These are phyloP conservation scores for Ceratocystis albifundus DNA, from an alignment of 2,329 filamentous ascomycete genomes.

Conservation along the genomic window DNA sequence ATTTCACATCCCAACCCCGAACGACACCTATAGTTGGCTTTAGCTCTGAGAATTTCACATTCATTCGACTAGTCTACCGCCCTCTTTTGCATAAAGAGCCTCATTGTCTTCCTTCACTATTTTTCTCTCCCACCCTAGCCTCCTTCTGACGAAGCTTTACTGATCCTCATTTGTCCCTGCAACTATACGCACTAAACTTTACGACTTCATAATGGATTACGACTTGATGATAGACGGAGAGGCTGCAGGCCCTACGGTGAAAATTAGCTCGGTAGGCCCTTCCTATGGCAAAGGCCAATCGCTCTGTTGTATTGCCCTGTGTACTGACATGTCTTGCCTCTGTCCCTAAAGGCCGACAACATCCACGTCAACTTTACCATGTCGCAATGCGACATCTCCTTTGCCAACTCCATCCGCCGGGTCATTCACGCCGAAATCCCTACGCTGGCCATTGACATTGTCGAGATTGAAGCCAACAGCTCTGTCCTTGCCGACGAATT, in stretches of 20 bases:
- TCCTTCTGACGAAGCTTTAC: not conserved
- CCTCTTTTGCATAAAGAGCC: not conserved
- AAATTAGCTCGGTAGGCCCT: slow-evolving; percentile 45
- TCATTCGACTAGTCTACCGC: not conserved
- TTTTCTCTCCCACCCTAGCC: not conserved
- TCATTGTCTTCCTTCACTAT: not conserved
- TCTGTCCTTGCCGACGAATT: slow-evolving; percentile 97
- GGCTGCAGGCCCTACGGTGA: slow-evolving; percentile 45
- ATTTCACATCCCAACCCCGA: not conserved
- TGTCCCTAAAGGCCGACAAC: slow-evolving; percentile 52
- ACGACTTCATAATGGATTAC: slow-evolving; percentile 40
- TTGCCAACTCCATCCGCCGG: slow-evolving; percentile 86
- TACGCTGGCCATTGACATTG: slow-evolving; percentile 86
- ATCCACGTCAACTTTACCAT: slow-evolving; percentile 86
- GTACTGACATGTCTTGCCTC: not conserved
- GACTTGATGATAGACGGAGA: slow-evolving; percentile 51
- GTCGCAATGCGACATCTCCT: slow-evolving; percentile 74
- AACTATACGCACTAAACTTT: not conserved
- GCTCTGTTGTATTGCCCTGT: not conserved
- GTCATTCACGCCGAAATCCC: slow-evolving; percentile 89
- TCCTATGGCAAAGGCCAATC: not conserved
- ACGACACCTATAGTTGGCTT: not conserved
- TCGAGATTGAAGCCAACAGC: slow-evolving; percentile 85
- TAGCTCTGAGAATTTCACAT: not conserved
- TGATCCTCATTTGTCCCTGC: slow-evolving; percentile 4